Base-by-base conservation (phyloP, 352 stramenopile species). In the Aphanomyces invadans region DNA sequence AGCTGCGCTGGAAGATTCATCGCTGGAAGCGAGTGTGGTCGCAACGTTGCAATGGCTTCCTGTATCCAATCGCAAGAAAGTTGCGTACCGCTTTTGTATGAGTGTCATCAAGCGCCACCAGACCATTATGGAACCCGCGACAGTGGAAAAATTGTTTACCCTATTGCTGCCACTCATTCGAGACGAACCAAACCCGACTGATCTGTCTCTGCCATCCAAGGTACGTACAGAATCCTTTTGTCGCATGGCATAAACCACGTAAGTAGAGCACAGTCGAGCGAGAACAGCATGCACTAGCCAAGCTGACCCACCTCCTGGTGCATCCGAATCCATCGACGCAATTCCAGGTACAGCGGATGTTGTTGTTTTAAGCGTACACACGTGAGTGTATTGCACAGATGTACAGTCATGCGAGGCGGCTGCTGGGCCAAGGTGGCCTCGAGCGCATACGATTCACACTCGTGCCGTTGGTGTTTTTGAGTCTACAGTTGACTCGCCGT, bases 241-340 rank as follows among this genome's bases (percentile, higher is more conserved):
- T n/a, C n/a, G n/a, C n/a, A n/a, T n/a, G n/a, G n/a, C n/a, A 42
- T 42, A 15, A 42, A 15, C 36, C 15, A 7, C 7, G 15, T 42
- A 38, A 0, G n/a, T 71, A 76, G 42, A 70, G 86, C 71, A 78
- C 75, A 3, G 89, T 93, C 69, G 87, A 89, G 70, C 61, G 78
- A 32, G 95, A 99, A 67, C 90, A 98, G 68, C 74, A 87, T 19
- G 75, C 95, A 15, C 79, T 99, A 25, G 89, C 93, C 17, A 97
- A 96, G 61, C 68, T 99, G 4, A 73, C 98, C 19, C 91, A 98
- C 69, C 70, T 98, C n/a, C 76, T 99, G 23, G 39, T 81, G 28
- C 69, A 83, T 53, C 68, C 80, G 23, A 80, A 83, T 75, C 94
- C 74, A 52, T 87, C 81, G 80, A 83, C 75, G 11, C 63, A 79